Evolutionary conservation across 1,284 basidiomycete species (phyloP).

Genomic region (Ganoderma leucocontextum): DNA sequence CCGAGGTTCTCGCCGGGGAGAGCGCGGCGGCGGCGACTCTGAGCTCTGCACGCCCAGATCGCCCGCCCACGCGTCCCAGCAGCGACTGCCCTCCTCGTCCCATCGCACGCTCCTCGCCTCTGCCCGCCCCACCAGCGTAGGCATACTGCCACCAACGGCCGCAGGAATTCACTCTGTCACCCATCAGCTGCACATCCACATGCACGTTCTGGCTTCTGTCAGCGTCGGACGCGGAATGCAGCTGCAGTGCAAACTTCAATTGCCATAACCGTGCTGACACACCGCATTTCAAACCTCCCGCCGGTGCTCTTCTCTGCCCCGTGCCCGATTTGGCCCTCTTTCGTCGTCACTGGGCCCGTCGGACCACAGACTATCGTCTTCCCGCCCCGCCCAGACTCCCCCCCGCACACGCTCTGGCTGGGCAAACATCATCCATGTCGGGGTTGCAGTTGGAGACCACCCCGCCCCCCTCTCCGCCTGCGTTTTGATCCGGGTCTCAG

Average conservation of each 20-base stretch:
- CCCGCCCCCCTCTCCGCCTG: not conserved
- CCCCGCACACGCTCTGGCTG: not conserved
- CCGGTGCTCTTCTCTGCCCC: constrained; percentile 6
- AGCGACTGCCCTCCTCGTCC: constrained; percentile 12
- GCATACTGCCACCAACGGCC: constrained; percentile 2
- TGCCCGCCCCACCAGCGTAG: not conserved
- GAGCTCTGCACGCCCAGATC: constrained; percentile 19
- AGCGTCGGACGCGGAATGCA: constrained; percentile 11
- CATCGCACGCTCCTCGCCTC: not conserved
- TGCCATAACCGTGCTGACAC: constrained; percentile 20
- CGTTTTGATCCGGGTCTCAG: constrained; percentile 5
- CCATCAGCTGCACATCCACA: constrained; percentile 11
- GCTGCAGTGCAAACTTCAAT: not conserved
- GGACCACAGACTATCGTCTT: not conserved
- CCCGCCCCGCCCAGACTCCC: not conserved
- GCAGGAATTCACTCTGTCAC: constrained; percentile 17
- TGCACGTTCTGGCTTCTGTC: constrained; percentile 10
- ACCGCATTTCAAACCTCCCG: constrained; percentile 11
- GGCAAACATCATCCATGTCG: not conserved
- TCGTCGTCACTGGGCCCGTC: not conserved
- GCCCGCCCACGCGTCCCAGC: constrained; percentile 2
- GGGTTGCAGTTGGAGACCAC: not conserved
- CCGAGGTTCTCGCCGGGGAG: constrained; percentile 22
- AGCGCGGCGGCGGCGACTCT: constrained; percentile 2
- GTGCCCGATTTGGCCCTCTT: constrained; percentile 20